Percentiles rank a stretch among this genome's conserved stretches.
phyloP scores from a whole-genome alignment of 345 rosid species.

The Euphorbia lathyris region DNA sequence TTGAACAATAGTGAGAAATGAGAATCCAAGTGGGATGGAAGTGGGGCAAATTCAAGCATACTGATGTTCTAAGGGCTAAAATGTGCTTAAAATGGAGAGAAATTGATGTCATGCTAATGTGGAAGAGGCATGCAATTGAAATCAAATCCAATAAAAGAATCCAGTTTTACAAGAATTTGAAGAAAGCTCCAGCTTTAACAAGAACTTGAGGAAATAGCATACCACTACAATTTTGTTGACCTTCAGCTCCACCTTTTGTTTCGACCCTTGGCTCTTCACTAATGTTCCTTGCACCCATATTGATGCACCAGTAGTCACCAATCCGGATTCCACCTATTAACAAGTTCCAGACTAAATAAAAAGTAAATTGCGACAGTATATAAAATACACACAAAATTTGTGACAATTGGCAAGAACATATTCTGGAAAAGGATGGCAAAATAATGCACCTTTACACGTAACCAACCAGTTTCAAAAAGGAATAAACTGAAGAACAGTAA shows the following conservation, averaged over 20 bases:
- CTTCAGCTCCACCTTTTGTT: constrained; percentile 87
- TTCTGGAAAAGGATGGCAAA: background rate
- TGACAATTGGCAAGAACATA: background rate
- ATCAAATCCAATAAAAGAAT: background rate
- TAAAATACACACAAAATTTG: background rate
- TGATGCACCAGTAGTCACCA: constrained; percentile 78
- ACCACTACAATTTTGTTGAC: constrained; percentile 76
- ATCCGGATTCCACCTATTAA: constrained; percentile 76
- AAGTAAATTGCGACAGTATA: constrained; percentile 8
- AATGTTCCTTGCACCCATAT: constrained; percentile 75
- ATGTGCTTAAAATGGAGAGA: background rate
- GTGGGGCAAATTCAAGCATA: too few relatives aligned
- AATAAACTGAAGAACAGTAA: background rate
- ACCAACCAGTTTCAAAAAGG: background rate
- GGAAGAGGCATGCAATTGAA: background rate
- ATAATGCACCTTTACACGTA: background rate
- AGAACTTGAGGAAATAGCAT: constrained; percentile 19
- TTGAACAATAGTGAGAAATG: background rate
- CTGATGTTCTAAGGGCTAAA: background rate
- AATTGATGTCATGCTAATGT: background rate
- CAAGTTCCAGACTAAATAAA: constrained; percentile 20
- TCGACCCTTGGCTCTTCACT: constrained; percentile 85
- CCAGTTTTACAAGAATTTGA: background rate
- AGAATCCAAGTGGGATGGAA: too few relatives aligned
- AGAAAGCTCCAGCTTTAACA: background rate